Conservation (phyloP, 1,284 basidiomycete species). For the Leccinum ponderosum region DNA sequence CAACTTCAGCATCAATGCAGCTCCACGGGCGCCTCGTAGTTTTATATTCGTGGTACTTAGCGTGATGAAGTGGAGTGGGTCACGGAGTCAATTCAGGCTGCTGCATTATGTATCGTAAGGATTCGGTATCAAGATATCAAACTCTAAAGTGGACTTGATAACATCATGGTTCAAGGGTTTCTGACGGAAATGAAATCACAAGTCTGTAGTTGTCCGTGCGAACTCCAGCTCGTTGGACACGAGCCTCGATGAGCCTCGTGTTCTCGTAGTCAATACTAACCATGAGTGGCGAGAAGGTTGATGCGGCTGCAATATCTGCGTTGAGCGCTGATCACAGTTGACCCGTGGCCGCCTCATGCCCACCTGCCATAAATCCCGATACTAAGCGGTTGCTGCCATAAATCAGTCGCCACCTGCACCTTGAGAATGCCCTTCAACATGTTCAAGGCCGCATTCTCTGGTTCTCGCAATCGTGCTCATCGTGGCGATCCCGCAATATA, state of each 20-base stretch:
- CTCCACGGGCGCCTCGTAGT: conserved; percentile 7
- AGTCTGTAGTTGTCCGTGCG: neutral
- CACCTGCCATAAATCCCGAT: conserved; percentile 31
- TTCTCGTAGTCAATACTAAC: neutral
- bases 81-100: conserved; percentile 1
- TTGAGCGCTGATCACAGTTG: conserved; percentile 1
- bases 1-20: conserved; percentile 47
- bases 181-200: conserved; percentile 1
- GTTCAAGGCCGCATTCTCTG: conserved; percentile 37
- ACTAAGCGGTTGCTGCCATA: conserved; percentile 7
- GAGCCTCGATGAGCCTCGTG: neutral
- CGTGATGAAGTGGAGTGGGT: conserved; percentile 7
- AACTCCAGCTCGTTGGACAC: neutral
- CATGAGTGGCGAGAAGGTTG: neutral
- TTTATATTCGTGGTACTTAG: conserved; percentile 5
- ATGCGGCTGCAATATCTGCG: neutral
- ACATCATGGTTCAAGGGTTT: neutral
- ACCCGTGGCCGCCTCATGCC: conserved; percentile 28
- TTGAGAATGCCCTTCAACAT: conserved; percentile 39
- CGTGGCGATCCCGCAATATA: conserved; percentile 30
- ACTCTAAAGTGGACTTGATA: neutral
- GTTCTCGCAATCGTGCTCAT: conserved; percentile 35
- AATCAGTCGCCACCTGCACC: conserved; percentile 19
- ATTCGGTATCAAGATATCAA: neutral
- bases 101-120: conserved; percentile 1